These are phyloP conservation scores for Mycena floridula DNA, from an alignment of 768 basidiomycete genomes.

Conservation along the genomic window DNA sequence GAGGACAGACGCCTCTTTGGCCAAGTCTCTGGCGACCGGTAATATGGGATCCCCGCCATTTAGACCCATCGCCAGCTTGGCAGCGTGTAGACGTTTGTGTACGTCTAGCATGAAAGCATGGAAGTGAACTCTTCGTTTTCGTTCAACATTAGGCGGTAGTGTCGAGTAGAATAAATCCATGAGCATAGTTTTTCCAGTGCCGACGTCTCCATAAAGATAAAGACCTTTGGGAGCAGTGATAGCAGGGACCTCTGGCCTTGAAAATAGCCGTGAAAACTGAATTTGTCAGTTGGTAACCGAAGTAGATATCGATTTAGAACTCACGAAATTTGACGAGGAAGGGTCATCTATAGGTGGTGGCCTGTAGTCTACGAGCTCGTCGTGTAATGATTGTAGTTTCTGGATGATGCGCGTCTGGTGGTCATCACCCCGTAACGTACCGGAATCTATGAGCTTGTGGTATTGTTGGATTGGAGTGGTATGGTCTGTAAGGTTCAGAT, in stretches of 20 bases:
- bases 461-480: constrained; percentile 41
- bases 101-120: constrained; percentile 99
- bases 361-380: constrained; percentile 60
- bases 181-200: constrained; percentile 97
- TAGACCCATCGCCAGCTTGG: constrained; percentile 66
- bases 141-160: constrained; percentile 56
- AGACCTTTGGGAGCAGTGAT: constrained; percentile 69
- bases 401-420: constrained; percentile 83
- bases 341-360: constrained; percentile 56
- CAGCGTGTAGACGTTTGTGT: constrained; percentile 84
- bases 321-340: constrained; percentile 28
- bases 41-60: constrained; percentile 76
- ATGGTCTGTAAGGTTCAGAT: constrained; percentile 16
- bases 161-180: constrained; percentile 97
- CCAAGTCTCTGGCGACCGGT: constrained; percentile 84
- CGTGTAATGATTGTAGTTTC: constrained; percentile 75
- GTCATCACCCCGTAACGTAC: constrained; percentile 63
- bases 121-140: constrained; percentile 91
- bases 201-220: constrained; percentile 95
- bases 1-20: constrained; percentile 75
- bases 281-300: constrained; percentile 12
- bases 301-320: constrained; percentile 21
- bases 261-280: constrained; percentile 45
- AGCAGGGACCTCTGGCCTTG: constrained; percentile 28
- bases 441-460: constrained; percentile 35